Base-by-base conservation (phyloP, 495 filamentous ascomycete genomes). In the Trichoderma virens region DNA sequence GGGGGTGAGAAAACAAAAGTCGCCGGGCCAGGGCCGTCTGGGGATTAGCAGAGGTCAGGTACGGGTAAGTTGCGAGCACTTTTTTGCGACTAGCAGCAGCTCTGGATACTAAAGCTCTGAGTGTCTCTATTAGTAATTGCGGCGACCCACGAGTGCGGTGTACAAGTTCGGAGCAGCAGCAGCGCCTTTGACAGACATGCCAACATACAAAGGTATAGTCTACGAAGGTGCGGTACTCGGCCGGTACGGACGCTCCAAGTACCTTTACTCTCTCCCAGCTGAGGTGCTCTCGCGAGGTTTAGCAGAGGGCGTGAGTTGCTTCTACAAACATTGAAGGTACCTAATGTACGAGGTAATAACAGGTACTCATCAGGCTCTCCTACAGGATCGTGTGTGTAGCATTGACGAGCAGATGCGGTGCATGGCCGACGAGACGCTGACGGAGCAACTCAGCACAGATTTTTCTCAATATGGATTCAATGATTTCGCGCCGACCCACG, bases 41-140 rank as follows among this genome's bases (percentile, higher is more conserved):
- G 51, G 51, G 51, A 28, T 56, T 28, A 56, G 51, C 23, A 56
- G 51, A 56, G 51, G 25, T 25, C 23, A 56, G 51, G 51, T 27
- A 56, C 23, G 30, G 51, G 23, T 27, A 30, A 28, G 51, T 56
- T 14, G n/a, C n/a, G n/a, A n/a, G n/a, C n/a, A 35, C 34, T 30
- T 30, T 30, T 25, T 8, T 56, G 23, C 51, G 16, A 30, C 51
- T 56, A 28, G 51, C 27, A 56, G 2, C 16, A 56, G 4, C 16
- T 47, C 43, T 9, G 43, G 20, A 30, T 51, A 25, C 45, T 51
- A 51, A 51, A 25, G n/a, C 45, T 51, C 20, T 20, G 20, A 51
- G 45, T 51, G 1, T 16, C 20, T 51, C n/a, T n/a, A n/a, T 56
- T 56, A 30, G 11, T 56, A 56, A 28, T 30, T 28, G 27, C 5